These are phyloP conservation scores for Xylaria cubensis DNA, from an alignment of 495 filamentous ascomycete species.

Conservation along the genomic window DNA sequence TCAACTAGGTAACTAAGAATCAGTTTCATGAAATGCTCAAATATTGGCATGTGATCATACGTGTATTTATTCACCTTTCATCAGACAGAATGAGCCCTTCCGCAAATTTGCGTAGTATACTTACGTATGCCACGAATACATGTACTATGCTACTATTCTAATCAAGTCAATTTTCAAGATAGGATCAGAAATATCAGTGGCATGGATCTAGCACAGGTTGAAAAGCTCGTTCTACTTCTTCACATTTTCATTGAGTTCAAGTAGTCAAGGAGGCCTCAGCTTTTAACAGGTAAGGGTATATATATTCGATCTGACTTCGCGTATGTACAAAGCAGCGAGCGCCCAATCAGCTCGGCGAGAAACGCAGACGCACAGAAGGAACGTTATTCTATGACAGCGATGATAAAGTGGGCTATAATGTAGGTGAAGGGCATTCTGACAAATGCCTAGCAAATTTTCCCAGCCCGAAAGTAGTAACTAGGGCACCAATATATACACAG, in stretches of 20 bases:
- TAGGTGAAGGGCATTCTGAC: neutral
- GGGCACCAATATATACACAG: constrained; percentile 25
- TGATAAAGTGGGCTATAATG: neutral
- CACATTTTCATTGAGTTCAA: neutral
- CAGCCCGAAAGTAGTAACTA: constrained; percentile 12
- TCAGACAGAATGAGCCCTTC: neutral
- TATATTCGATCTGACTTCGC: constrained; percentile 17
- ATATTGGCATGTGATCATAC: neutral
- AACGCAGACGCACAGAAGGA: constrained; percentile 11
- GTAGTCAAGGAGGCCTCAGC: neutral
- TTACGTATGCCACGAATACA: neutral
- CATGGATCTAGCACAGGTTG: neutral
- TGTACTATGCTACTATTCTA: neutral
- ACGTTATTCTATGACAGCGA: constrained; percentile 4
- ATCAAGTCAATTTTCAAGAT: neutral
- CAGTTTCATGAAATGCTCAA: neutral
- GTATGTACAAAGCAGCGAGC: constrained; percentile 22
- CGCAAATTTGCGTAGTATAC: neutral
- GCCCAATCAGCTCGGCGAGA: constrained; percentile 7
- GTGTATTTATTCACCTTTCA: neutral
- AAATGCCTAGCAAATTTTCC: neutral
- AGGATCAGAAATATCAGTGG: neutral
- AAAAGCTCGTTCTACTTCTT: neutral
- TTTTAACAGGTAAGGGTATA: neutral
- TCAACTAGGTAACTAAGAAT: no score